Conservation (phyloP, 106 monocot species). For the Dioscorea zingiberensis region DNA sequence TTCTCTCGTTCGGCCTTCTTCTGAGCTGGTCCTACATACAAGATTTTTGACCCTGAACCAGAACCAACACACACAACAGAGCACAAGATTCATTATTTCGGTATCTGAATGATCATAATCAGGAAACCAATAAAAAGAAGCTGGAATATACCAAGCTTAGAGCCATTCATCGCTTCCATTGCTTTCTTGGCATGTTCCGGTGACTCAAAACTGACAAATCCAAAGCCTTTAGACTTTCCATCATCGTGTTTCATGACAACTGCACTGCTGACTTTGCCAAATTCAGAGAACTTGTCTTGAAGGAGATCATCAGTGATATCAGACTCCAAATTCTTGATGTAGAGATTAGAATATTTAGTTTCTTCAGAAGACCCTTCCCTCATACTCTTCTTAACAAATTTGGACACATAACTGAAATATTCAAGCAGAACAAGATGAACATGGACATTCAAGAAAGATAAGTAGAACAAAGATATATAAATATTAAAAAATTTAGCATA, state of each 20-base stretch:
- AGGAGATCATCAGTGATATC: slow-evolving; percentile 38
- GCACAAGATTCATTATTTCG: too few species aligned
- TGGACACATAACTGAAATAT: slow-evolving; percentile 46
- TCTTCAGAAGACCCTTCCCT: slow-evolving; percentile 14
- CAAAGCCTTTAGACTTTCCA: slow-evolving; percentile 53
- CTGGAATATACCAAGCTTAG: slow-evolving; percentile 28
- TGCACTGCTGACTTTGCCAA: slow-evolving; percentile 44
- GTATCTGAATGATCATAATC: too few species aligned
- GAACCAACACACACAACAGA: background rate
- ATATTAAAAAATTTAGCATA: background rate
- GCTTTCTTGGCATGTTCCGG: slow-evolving; percentile 42
- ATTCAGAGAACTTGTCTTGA: slow-evolving; percentile 37
- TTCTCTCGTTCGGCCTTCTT: slow-evolving; percentile 38
- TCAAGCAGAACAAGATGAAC: too few species aligned
- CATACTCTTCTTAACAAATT: slow-evolving; percentile 46
- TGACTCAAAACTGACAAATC: slow-evolving; percentile 52
- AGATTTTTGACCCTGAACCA: slow-evolving; percentile 29
- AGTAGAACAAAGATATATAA: background rate
- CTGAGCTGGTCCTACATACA: slow-evolving; percentile 51
- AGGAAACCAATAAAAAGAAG: background rate
- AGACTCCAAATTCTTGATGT: slow-evolving; percentile 55
- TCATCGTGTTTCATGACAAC: slow-evolving; percentile 39
- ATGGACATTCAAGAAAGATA: too few species aligned
- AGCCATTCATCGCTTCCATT: slow-evolving; percentile 38
- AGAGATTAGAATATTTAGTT: slow-evolving; percentile 35